phyloP scores from a whole-genome alignment of 352 stramenopile species.

The Pythium chondricola region DNA sequence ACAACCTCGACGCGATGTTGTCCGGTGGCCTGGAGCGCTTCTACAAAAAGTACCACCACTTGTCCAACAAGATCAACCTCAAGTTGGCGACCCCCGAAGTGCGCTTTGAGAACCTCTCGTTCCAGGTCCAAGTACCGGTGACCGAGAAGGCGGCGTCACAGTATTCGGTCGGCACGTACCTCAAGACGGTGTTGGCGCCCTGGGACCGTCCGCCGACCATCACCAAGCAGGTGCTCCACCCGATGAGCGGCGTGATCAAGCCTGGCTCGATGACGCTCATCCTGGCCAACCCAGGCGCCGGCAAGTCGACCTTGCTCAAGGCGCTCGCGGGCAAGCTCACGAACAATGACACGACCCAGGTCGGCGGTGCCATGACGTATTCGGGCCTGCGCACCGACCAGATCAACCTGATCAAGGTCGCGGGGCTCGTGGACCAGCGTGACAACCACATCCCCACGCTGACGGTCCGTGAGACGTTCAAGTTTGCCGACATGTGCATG shows the following conservation, averaged over 20 bases:
- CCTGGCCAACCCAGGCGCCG: conserved; percentile 59
- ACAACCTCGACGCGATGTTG: conserved; percentile 66
- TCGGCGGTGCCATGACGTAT: conserved; percentile 65
- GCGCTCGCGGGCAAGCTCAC: conserved; percentile 55
- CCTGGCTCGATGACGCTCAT: conserved; percentile 48
- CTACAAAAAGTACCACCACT: conserved; percentile 79
- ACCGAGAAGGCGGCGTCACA: conserved; percentile 29
- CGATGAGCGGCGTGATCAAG: conserved; percentile 51
- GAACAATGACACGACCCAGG: conserved; percentile 30
- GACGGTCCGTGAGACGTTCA: conserved; percentile 92
- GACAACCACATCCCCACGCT: conserved; percentile 90
- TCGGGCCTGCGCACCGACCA: conserved; percentile 41
- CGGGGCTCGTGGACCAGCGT: conserved; percentile 47
- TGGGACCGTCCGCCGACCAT: conserved; percentile 36
- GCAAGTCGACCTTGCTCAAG: conserved; percentile 79
- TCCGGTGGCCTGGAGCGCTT: conserved; percentile 64
- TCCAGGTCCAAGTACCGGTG: conserved; percentile 46
- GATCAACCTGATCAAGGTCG: conserved; percentile 62
- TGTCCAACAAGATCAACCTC: conserved; percentile 64
- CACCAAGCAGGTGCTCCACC: conserved; percentile 48
- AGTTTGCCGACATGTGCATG: conserved; percentile 93
- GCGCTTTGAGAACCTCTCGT: conserved; percentile 73
- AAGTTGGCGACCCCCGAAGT: conserved; percentile 56
- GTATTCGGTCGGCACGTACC: conserved; percentile 47
- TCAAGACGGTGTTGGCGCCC: conserved; percentile 40